Conservation (phyloP, 78 protist species). For the Reticulomyxa filosa region DNA sequence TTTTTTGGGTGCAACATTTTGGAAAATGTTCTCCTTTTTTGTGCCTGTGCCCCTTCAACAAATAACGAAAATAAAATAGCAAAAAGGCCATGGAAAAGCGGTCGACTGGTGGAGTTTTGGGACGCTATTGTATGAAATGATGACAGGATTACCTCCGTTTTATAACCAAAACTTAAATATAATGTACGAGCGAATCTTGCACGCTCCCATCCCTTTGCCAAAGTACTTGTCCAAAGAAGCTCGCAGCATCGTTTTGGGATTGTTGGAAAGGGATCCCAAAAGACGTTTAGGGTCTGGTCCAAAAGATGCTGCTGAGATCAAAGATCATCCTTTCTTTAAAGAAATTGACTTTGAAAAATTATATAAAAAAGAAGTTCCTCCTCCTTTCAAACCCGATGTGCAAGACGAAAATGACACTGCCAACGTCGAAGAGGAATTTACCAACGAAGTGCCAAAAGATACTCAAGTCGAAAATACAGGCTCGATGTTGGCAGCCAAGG, state of each 20-base stretch:
- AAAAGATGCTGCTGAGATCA: constrained; percentile 18
- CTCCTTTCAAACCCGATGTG: too few relatives aligned
- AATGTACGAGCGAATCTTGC: constrained; percentile 45
- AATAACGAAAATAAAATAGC: too few relatives aligned
- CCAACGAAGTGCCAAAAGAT: not conserved
- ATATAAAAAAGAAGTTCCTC: not conserved
- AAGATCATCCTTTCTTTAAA: constrained; percentile 54
- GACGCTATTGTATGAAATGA: constrained; percentile 59
- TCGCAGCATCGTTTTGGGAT: not conserved
- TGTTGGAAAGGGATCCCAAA: constrained; percentile 16
- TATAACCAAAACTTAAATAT: constrained; percentile 26
- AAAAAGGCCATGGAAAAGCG: too few relatives aligned
- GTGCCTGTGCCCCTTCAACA: too few relatives aligned
- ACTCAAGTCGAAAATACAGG: not conserved
- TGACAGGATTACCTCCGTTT: constrained; percentile 62
- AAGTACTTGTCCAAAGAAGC: not conserved
- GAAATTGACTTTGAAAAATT: constrained; percentile 49
- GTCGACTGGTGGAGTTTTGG: constrained; percentile 67
- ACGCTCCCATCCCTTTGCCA: constrained; percentile 21
- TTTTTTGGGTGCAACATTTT: too few relatives aligned
- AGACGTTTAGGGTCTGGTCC: constrained; percentile 25
- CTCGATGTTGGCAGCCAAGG: not conserved
- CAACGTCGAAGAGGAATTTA: too few relatives aligned
- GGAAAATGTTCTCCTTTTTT: too few relatives aligned
- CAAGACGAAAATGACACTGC: too few relatives aligned